Conservation (phyloP, 257 asterid genomes). For the Rehmannia glutinosa region DNA sequence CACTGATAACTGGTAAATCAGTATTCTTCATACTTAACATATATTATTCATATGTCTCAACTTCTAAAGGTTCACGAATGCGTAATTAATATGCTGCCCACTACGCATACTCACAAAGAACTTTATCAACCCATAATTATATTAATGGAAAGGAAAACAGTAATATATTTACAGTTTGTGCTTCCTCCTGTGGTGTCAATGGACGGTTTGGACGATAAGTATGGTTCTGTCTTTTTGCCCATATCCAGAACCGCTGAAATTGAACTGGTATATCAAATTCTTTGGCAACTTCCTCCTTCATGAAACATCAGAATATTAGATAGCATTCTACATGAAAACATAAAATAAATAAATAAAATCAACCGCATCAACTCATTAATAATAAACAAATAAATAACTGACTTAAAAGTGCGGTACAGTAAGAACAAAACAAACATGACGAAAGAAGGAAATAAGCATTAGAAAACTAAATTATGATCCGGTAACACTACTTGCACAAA, state of each 20-base stretch:
- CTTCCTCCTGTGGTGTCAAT: constrained; percentile 83
- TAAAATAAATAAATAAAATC: background rate
- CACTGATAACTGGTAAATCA: background rate
- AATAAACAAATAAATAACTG: too few relatives aligned
- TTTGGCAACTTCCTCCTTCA: constrained; percentile 90
- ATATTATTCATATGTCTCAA: constrained; percentile 2
- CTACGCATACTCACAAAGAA: constrained; percentile 1
- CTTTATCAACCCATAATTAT: background rate
- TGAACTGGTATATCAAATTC: constrained; percentile 86
- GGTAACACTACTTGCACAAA: background rate
- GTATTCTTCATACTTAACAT: background rate
- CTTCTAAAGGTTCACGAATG: background rate
- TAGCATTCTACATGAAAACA: background rate
- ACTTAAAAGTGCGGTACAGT: too few relatives aligned
- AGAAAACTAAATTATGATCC: too few relatives aligned
- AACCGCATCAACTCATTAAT: background rate
- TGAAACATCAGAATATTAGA: constrained; percentile 7
- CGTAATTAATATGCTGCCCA: background rate
- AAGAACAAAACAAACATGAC: too few relatives aligned
- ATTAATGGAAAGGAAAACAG: background rate
- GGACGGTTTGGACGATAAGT: constrained; percentile 97
- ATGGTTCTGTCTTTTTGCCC: constrained; percentile 98
- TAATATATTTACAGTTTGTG: constrained; percentile 52
- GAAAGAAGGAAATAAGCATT: too few relatives aligned
- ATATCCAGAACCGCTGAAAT: constrained; percentile 89